Percentiles rank a stretch among this genome's conserved stretches.
Conservation (phyloP, 1,284 basidiomycete species). For the Trichosporon sp. region DNA sequence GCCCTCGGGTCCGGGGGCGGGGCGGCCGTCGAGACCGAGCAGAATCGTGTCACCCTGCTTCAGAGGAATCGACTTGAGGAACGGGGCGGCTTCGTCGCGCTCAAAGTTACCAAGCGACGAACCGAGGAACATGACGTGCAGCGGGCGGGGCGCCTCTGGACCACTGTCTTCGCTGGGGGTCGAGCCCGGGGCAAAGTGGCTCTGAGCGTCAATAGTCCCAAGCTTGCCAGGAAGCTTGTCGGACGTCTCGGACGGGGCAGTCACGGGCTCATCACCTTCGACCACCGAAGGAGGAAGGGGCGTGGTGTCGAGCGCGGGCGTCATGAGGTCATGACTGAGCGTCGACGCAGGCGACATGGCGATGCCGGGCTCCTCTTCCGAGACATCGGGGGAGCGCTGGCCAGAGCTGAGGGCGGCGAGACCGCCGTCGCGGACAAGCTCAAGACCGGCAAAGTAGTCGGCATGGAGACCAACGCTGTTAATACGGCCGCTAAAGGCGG, state of each 20-base stretch:
- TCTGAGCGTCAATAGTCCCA: neutral
- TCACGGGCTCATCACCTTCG: constrained; percentile 27
- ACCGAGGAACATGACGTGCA: constrained; percentile 90
- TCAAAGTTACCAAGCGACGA: constrained; percentile 91
- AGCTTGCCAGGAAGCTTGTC: neutral
- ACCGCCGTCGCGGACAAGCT: constrained; percentile 59
- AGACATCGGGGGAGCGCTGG: neutral
- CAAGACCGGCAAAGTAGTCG: constrained; percentile 78
- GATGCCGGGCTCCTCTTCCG: constrained; percentile 17
- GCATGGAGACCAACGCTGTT: constrained; percentile 81
- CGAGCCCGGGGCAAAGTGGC: neutral
- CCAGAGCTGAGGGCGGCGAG: constrained; percentile 40
- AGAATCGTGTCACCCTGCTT: constrained; percentile 63
- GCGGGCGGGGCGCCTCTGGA: constrained; percentile 56
- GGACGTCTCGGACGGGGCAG: constrained; percentile 1
- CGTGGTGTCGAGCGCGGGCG: constrained; percentile 34
- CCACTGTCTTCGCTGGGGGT: neutral
- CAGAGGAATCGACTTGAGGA: constrained; percentile 78
- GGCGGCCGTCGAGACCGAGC: constrained; percentile 77
- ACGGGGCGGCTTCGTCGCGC: constrained; percentile 70
- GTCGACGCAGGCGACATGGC: constrained; percentile 29
- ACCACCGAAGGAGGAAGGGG: constrained; percentile 33
- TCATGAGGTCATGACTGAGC: constrained; percentile 31
- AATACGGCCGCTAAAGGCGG: constrained; percentile 69
- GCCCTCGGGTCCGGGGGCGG: constrained; percentile 46